These are phyloP conservation scores for Macrotyloma uniflorum DNA, from an alignment of 306 rosid genomes.

Conservation along the genomic window DNA sequence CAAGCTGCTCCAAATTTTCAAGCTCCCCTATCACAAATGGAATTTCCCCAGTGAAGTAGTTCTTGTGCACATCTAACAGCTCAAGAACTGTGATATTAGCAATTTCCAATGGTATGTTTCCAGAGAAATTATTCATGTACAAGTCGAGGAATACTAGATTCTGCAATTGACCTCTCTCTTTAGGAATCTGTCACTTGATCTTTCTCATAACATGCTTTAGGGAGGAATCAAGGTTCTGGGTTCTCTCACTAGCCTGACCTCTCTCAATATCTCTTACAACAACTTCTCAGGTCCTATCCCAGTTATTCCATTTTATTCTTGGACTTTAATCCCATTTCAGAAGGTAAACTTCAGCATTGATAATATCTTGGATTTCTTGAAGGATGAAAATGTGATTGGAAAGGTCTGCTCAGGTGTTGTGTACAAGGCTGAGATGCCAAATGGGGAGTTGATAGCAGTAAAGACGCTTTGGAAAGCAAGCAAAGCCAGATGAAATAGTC, in stretches of 20 bases:
- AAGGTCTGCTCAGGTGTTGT: constrained; percentile 92
- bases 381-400: constrained; percentile 86
- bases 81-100: constrained; percentile 91
- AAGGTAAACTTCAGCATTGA: constrained; percentile 81
- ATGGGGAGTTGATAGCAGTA: constrained; percentile 84
- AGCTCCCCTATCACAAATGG: constrained; percentile 77
- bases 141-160: constrained; percentile 93
- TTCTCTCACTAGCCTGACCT: constrained; percentile 78
- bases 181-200: constrained; percentile 85
- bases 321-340: constrained; percentile 97
- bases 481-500: constrained; percentile 73
- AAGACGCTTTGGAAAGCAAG: constrained; percentile 92
- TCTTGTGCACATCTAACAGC: constrained; percentile 83
- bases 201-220: constrained; percentile 71
- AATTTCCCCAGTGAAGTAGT: constrained; percentile 74
- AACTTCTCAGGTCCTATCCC: constrained; percentile 95
- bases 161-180: constrained; percentile 80
- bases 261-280: constrained; percentile 80
- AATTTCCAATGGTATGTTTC: constrained; percentile 76
- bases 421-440: constrained; percentile 82
- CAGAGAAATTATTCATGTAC: constrained; percentile 90
- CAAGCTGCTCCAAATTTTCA: constrained; percentile 93
- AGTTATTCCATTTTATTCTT: constrained; percentile 85
- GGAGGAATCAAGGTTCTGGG: constrained; percentile 79
- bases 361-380: constrained; percentile 85